A percentile compares a stretch with the other conserved stretches of the same genome.
phyloP scores from a whole-genome alignment of 2,329 filamentous ascomycete species.

The Colletotrichum endophyticum region DNA sequence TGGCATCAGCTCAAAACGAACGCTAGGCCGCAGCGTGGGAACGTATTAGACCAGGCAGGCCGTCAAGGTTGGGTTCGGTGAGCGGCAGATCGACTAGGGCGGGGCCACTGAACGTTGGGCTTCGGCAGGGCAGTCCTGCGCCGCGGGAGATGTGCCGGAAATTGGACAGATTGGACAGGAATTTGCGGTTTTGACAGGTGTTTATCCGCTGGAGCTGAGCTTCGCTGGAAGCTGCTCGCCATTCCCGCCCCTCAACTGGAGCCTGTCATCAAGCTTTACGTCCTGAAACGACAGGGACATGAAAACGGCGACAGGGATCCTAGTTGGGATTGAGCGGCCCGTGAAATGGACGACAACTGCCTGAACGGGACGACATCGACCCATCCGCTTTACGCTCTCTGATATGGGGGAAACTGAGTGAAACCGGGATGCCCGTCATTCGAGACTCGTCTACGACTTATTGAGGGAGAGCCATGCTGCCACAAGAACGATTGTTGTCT shows the following conservation, averaged over 20 bases:
- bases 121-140: background rate
- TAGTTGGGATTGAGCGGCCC: slow-evolving; percentile 2
- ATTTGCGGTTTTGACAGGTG: background rate
- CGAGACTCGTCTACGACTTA: background rate
- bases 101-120: slow-evolving; percentile 3
- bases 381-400: background rate
- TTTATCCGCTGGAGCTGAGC: background rate
- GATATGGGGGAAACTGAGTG: background rate
- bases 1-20: background rate
- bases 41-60: background rate
- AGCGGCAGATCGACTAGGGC: slow-evolving; percentile 16
- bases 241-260: background rate
- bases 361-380: background rate
- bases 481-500: background rate
- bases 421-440: background rate
- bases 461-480: background rate
- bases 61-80: background rate
- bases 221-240: background rate
- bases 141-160: background rate
- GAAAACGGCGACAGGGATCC: slow-evolving; percentile 2
- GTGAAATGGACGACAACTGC: background rate
- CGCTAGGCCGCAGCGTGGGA: background rate
- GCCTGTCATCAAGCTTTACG: slow-evolving; percentile 17
- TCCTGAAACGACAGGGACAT: slow-evolving; percentile 19
- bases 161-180: slow-evolving; percentile 1